A percentile compares a stretch with the other conserved stretches of the same genome.
phyloP scores from a whole-genome alignment of 441 rosid species.

The Erodium trifolium region DNA sequence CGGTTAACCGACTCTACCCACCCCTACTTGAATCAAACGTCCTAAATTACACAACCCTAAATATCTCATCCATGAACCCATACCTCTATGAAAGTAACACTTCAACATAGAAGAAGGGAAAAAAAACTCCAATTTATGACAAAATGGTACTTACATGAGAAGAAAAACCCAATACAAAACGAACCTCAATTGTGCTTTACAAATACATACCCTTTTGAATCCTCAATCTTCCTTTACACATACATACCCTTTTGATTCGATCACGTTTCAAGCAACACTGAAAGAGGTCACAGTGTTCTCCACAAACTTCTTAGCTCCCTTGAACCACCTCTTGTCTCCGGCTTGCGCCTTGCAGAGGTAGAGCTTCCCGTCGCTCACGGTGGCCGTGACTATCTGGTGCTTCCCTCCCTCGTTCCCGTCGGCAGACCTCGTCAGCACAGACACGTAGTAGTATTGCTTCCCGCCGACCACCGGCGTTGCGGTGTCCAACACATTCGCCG shows the following conservation, averaged over 20 bases:
- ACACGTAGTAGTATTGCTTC: constrained; percentile 50
- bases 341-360: constrained; percentile 97
- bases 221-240: constrained; percentile 15
- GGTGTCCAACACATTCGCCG: constrained; percentile 74
- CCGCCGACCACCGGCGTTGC: constrained; percentile 38
- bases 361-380: constrained; percentile 76
- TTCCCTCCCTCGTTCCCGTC: constrained; percentile 97
- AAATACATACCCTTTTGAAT: too few relatives aligned
- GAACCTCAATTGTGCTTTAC: too few relatives aligned
- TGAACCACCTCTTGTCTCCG: constrained; percentile 99
- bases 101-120: too few relatives aligned
- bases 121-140: too few relatives aligned
- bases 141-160: too few relatives aligned
- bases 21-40: too few relatives aligned
- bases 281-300: constrained; percentile 70
- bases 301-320: constrained; percentile 78
- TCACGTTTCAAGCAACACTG: constrained; percentile 55
- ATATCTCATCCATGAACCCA: too few relatives aligned
- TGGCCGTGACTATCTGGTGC: constrained; percentile 73
- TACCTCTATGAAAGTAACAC: too few relatives aligned
- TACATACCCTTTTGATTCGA: constrained; percentile 14
- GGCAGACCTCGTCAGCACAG: constrained; percentile 85
- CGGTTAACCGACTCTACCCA: too few relatives aligned
- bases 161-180: too few relatives aligned
- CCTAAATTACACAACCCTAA: too few relatives aligned